Evolutionary conservation across 192 early-diverging fungal species (phyloP), one percentile per base, ranked within the genome.

Genomic region (Dimargaris xerosporica): DNA sequence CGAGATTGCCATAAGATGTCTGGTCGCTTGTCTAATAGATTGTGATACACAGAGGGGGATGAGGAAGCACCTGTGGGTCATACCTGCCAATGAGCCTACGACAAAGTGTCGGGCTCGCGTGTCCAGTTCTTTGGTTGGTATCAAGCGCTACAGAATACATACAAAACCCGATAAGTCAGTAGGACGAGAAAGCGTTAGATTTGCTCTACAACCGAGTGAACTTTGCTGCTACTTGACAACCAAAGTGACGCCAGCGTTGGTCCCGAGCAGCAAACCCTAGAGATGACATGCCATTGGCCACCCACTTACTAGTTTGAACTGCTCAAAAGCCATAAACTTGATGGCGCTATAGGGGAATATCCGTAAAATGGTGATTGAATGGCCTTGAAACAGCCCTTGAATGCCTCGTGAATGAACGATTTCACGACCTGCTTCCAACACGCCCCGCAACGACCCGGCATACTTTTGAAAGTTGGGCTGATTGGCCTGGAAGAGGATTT

Each of bases 271-370:
- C 7, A 7, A 39, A 39, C 3, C 34, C 34, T 7, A 39, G 7
- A 2, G 3, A 39, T 39, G 34, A 2, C 34, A 7, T 39, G 34
- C 34, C 7, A 39, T 5, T 39, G 7, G 34, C 34, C 34, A 7
- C 7, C 17, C 19, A 54, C 78, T 64, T 75, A 78, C 75, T 48
- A 73, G 63, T 63, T 80, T 77, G 63, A 83, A 85, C 72, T 99
- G 93, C 76, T 99, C 96, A 69, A 91, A 94, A 10, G 85, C 84
- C 81, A 95, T 92, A 67, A 95, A 99, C 70, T 96, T 96, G 70
- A 99, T 88, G 11, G 93, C 90, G 0, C 91, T 90, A 66, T 96
- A 99, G 5, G 96, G 96, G 69, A 96, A 96, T 63, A 99, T 95
- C 30, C 96, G 76, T 1, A 94, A 74, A 5, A 99, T 73, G 34